Percentiles rank a stretch among this genome's conserved stretches.
Evolutionary conservation across 768 basidiomycete genomes (phyloP).

Genomic region (Trametes punicea): DNA sequence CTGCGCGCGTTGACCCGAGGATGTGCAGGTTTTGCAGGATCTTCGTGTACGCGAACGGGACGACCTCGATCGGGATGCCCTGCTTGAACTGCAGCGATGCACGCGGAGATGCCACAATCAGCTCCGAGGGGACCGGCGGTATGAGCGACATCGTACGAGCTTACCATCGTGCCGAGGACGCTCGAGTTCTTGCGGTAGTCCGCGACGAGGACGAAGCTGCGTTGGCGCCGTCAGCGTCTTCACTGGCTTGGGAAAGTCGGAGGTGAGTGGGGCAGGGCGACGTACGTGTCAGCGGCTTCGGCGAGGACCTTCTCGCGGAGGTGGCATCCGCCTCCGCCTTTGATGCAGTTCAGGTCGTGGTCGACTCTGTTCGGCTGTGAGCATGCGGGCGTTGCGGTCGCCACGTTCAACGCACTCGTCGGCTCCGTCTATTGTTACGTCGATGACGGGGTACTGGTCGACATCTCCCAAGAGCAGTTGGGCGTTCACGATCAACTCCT

Average conservation of each 20-base stretch:
- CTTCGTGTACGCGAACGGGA: slow-evolving; percentile 92
- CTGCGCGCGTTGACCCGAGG: slow-evolving; percentile 65
- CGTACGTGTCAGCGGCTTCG: slow-evolving; percentile 86
- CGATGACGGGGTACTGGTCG: slow-evolving; percentile 82
- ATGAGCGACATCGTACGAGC: slow-evolving; percentile 35
- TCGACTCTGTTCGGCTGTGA: slow-evolving; percentile 64
- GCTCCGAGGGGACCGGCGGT: background rate
- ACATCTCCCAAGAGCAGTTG: slow-evolving; percentile 82
- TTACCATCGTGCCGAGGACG: slow-evolving; percentile 75
- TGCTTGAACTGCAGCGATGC: slow-evolving; percentile 57
- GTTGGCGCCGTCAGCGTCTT: background rate
- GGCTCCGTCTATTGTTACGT: slow-evolving; percentile 97
- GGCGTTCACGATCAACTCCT: slow-evolving; percentile 84
- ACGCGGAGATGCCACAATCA: background rate
- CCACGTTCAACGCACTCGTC: slow-evolving; percentile 72
- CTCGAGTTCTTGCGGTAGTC: slow-evolving; percentile 93
- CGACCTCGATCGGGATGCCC: slow-evolving; percentile 95
- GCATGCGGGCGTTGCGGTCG: too few species aligned
- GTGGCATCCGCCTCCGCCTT: slow-evolving; percentile 96
- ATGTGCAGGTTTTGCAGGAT: slow-evolving; percentile 69
- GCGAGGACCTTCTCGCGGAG: slow-evolving; percentile 96
- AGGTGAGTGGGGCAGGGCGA: slow-evolving; percentile 6
- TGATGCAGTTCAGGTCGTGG: slow-evolving; percentile 83
- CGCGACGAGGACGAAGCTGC: slow-evolving; percentile 85
- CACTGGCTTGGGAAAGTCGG: background rate